These are phyloP conservation scores for Hanseniaspora gamundiae DNA, from an alignment of 1,139 yeast species.

Conservation along the genomic window DNA sequence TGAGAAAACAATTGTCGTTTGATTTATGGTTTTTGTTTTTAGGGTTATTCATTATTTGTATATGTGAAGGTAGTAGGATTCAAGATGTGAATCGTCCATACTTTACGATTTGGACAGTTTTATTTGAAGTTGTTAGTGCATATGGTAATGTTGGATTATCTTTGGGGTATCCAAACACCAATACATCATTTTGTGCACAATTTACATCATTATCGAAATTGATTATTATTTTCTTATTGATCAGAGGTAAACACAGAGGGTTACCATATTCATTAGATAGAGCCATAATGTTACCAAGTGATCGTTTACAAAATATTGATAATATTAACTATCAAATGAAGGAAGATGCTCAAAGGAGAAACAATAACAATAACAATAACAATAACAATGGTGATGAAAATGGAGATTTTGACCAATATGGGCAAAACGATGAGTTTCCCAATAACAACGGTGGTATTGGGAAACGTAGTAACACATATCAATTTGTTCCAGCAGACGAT, in stretches of 20 bases:
- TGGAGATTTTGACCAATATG: too few species aligned
- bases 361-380: too few species aligned
- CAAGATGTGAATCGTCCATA: slow-evolving; percentile 31
- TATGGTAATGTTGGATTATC: slow-evolving; percentile 94
- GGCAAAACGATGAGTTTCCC: too few species aligned
- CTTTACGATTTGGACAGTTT: slow-evolving; percentile 57
- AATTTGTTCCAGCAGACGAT: neutral
- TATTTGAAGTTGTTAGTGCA: slow-evolving; percentile 88
- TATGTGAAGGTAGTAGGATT: slow-evolving; percentile 65
- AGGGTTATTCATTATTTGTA: slow-evolving; percentile 75
- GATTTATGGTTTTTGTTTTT: slow-evolving; percentile 90
- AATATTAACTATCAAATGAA: slow-evolving; percentile 9
- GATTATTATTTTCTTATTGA: slow-evolving; percentile 77
- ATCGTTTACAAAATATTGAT: slow-evolving; percentile 57
- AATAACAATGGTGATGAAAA: too few species aligned
- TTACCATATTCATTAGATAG: slow-evolving; percentile 88
- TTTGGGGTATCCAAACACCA: slow-evolving; percentile 59
- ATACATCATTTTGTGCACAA: slow-evolving; percentile 61
- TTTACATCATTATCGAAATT: slow-evolving; percentile 67
- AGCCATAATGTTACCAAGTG: slow-evolving; percentile 80
- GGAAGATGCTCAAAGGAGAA: neutral
- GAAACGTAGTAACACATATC: neutral
- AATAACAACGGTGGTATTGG: neutral
- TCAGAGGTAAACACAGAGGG: slow-evolving; percentile 95
- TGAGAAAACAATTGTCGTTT: slow-evolving; percentile 82